phyloP scores from a whole-genome alignment of 805 yeast species.

The Ogataea methylovora region DNA sequence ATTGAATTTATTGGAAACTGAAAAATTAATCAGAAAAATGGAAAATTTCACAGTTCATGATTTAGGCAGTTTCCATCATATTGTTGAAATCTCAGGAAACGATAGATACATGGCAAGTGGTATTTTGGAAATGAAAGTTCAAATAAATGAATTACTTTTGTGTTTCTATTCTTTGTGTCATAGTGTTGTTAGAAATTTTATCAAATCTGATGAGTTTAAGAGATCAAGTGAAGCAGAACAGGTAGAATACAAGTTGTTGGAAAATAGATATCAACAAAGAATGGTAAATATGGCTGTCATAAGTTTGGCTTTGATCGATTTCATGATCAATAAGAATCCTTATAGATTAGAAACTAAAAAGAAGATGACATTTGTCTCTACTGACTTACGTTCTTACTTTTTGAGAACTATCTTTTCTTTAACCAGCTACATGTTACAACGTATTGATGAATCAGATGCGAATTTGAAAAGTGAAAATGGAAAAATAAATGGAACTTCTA shows the following conservation, averaged over 20 bases:
- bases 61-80: neutral
- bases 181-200: slow-evolving; percentile 4
- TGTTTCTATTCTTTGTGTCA: slow-evolving; percentile 14
- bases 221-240: neutral
- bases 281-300: slow-evolving; percentile 9
- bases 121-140: slow-evolving; percentile 3
- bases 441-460: neutral
- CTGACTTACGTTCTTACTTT: slow-evolving; percentile 17
- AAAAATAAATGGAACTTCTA: neutral
- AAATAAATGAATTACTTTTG: slow-evolving; percentile 12
- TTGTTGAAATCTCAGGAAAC: no score
- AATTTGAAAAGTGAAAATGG: neutral
- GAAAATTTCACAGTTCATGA: slow-evolving; percentile 8
- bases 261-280: slow-evolving; percentile 11
- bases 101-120: no score
- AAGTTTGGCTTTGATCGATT: slow-evolving; percentile 13
- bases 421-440: slow-evolving; percentile 9
- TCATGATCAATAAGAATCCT: slow-evolving; percentile 6
- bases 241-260: slow-evolving; percentile 3
- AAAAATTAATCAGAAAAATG: slow-evolving; percentile 10
- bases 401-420: slow-evolving; percentile 9
- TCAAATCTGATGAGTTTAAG: slow-evolving; percentile 7
- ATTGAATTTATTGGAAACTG: slow-evolving; percentile 8
- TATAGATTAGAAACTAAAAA: neutral
- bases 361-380: slow-evolving; percentile 10